Evolutionary conservation across 2,329 filamentous ascomycete species (phyloP).

Genomic region (Colletotrichum incanum): DNA sequence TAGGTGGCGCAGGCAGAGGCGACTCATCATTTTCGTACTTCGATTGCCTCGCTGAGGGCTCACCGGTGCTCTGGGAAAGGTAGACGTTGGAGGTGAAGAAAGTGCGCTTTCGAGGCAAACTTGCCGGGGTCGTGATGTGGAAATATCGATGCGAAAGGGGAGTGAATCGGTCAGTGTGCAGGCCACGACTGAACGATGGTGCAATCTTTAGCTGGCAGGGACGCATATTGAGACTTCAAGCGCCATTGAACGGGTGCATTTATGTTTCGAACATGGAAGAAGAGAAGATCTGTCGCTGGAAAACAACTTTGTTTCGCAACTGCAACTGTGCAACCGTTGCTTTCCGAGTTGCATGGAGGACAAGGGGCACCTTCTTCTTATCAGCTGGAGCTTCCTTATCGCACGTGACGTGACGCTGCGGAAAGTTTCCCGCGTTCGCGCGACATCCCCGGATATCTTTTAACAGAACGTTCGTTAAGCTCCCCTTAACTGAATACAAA

Average conservation of each 20-base stretch:
- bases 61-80: slow-evolving; percentile 60
- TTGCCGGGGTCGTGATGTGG: slow-evolving; percentile 61
- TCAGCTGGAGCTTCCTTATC: slow-evolving; percentile 5
- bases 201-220: slow-evolving; percentile 34
- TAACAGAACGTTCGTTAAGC: background rate
- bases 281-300: background rate
- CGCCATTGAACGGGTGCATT: slow-evolving; percentile 28
- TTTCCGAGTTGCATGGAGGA: background rate
- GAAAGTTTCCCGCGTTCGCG: slow-evolving; percentile 16
- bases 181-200: slow-evolving; percentile 34
- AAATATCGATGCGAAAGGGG: slow-evolving; percentile 55
- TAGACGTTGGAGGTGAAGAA: slow-evolving; percentile 79
- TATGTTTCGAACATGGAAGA: background rate
- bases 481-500: slow-evolving; percentile 2
- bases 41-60: slow-evolving; percentile 44
- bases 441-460: background rate
- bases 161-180: slow-evolving; percentile 27
- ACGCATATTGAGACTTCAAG: slow-evolving; percentile 34
- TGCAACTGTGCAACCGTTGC: slow-evolving; percentile 14
- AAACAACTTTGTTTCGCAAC: background rate
- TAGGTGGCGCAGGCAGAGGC: slow-evolving; percentile 45
- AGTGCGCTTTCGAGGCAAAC: slow-evolving; percentile 68
- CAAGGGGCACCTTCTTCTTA: slow-evolving; percentile 3
- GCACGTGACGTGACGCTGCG: slow-evolving; percentile 25
- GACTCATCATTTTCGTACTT: slow-evolving; percentile 22